Percentiles rank a stretch among this genome's conserved stretches.
phyloP scores from a whole-genome alignment of 257 asterid genomes.

The Nicotiana sylvestris region DNA sequence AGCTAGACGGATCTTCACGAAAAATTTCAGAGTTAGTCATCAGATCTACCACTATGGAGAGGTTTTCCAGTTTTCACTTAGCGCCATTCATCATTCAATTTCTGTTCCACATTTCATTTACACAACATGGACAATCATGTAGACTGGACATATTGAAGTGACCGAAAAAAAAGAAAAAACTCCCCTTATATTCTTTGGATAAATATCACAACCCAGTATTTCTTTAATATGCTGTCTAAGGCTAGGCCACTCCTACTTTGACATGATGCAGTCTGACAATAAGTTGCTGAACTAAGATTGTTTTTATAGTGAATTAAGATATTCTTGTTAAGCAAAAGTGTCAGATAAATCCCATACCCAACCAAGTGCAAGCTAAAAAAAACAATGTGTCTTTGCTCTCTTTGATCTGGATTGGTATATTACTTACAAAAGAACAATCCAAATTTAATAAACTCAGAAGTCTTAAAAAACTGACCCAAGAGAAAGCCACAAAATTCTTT shows the following conservation, averaged over 20 bases:
- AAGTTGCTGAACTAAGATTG: neutral
- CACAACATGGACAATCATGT: neutral
- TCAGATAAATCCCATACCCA: neutral
- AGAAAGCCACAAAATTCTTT: neutral
- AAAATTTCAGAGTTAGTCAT: neutral
- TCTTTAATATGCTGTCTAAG: neutral
- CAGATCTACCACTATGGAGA: neutral
- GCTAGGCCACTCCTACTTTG: neutral
- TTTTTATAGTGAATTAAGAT: neutral
- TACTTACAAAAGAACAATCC: neutral
- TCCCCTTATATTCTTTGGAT: neutral
- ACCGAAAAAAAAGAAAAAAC: neutral
- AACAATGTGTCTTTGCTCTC: neutral
- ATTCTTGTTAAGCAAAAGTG: neutral
- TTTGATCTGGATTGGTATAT: neutral
- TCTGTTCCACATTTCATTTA: neutral
- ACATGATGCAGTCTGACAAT: neutral
- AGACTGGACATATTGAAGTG: neutral
- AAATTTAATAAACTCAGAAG: neutral
- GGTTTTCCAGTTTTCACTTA: neutral
- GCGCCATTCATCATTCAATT: neutral
- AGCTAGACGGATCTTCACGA: neutral
- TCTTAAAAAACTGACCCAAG: neutral
- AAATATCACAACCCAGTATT: neutral
- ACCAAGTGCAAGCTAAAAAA: neutral